Evolutionary conservation across 345 rosid species (phyloP).

Genomic region (Hibiscus syriacus): DNA sequence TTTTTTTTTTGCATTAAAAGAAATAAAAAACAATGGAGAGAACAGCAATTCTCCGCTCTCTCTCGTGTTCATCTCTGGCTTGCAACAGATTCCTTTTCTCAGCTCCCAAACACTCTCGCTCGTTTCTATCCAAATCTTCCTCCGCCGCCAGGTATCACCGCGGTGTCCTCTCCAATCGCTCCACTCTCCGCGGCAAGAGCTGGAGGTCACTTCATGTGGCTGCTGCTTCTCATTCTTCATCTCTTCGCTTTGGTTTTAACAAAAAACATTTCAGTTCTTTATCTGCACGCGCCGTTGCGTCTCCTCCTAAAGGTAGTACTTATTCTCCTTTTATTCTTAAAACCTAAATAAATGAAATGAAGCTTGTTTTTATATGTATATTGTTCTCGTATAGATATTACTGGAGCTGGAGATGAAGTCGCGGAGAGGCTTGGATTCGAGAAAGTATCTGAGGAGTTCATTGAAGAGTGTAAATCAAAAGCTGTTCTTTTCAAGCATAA

Average conservation of each 20-base stretch:
- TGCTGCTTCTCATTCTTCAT: conserved; percentile 20
- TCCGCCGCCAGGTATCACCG: conserved; percentile 14
- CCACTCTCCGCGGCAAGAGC: conserved; percentile 33
- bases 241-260: conserved; percentile 6
- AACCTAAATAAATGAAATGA: background rate
- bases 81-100: conserved; percentile 30
- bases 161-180: conserved; percentile 34
- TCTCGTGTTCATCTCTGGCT: conserved; percentile 41
- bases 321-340: background rate
- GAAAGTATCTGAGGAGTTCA: conserved; percentile 76
- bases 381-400: conserved; percentile 30
- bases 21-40: too few relatives aligned
- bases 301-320: conserved; percentile 45
- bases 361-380: background rate
- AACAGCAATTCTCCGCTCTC: conserved; percentile 45
- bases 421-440: conserved; percentile 77
- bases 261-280: conserved; percentile 41
- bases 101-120: conserved; percentile 21
- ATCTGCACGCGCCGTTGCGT: conserved; percentile 55
- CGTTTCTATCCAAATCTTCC: conserved; percentile 26
- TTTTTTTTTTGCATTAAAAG: too few relatives aligned
- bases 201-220: conserved; percentile 17
- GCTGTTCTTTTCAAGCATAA: conserved; percentile 80
- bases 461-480: conserved; percentile 84
- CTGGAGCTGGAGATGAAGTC: conserved; percentile 44